A percentile compares a stretch with the other conserved stretches of the same genome.
phyloP scores from a whole-genome alignment of 257 asterid species.

The Capsicum pubescens region DNA sequence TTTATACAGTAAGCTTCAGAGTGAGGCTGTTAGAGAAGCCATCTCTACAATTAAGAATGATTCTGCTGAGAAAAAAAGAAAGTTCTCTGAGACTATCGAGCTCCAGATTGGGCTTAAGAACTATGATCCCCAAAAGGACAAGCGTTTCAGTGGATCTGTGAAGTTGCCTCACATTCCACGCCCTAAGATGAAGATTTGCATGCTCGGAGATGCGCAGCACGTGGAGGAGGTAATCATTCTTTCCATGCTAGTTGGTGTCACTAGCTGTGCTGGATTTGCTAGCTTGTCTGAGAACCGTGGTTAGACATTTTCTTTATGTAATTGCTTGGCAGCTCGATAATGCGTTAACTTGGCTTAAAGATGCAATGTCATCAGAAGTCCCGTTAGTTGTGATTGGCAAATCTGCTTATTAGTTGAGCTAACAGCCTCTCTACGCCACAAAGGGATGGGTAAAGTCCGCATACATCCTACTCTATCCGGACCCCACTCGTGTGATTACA shows the following conservation, averaged over 20 bases:
- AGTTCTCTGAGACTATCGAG: slow-evolving; percentile 23
- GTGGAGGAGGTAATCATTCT: slow-evolving; percentile 3
- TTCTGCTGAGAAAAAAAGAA: slow-evolving; percentile 32
- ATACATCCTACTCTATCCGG: too few relatives aligned
- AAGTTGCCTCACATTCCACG: slow-evolving; percentile 24
- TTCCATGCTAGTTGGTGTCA: not conserved
- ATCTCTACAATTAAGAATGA: slow-evolving; percentile 29
- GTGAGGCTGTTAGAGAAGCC: slow-evolving; percentile 40
- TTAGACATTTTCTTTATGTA: not conserved
- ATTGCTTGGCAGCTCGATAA: not conserved
- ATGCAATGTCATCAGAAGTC: not conserved
- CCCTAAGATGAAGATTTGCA: slow-evolving; percentile 29
- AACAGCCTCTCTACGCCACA: too few relatives aligned
- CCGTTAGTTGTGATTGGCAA: not conserved
- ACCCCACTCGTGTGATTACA: too few relatives aligned
- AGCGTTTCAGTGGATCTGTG: slow-evolving; percentile 32
- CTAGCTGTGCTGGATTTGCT: not conserved
- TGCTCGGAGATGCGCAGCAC: slow-evolving; percentile 32
- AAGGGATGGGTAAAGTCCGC: too few relatives aligned
- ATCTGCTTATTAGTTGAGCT: not conserved
- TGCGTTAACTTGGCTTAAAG: not conserved
- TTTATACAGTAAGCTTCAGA: slow-evolving; percentile 36
- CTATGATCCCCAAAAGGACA: slow-evolving; percentile 41
- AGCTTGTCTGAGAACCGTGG: not conserved
- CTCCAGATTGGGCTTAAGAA: slow-evolving; percentile 33